Evolutionary conservation across 768 basidiomycete species (phyloP), one percentile per base, ranked within the genome.

Genomic region (Xerocomus brunneocitrinus): DNA sequence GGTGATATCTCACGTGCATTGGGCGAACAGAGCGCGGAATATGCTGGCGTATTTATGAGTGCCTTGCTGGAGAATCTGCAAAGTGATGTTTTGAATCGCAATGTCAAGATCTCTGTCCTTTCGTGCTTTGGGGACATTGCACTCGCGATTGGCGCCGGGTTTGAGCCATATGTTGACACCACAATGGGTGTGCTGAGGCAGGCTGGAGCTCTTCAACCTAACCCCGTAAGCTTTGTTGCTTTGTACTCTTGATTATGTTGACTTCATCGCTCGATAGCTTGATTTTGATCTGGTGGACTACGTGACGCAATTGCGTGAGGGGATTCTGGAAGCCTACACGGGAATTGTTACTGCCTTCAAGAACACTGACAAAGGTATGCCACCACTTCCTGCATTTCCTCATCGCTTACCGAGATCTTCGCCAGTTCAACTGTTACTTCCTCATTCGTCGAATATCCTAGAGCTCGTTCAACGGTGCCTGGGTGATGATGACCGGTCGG

Each of bases 81-180:
- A 69, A 92, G 89, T 60, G 86, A 94, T 0, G 84, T 93, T 24
- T 77, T 99, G 52, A 90, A 92, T 64, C 82, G 95, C 44, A 89
- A 89, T 58, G 97, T 98, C 68, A 99, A 99, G 79, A 95, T 98
- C 38, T 85, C 89, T n/a, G 91, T 98, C 63, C 72, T 98, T 55
- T 86, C 90, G 12, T 93, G 91, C 72, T 98, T 99, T 63, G 97
- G 95, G 22, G 97, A 99, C 65, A 88, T 99, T 59, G 95, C 95
- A 8, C 78, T 98, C 9, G 94, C 97, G 1, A 87, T 98, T 57
- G 91, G 91, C 2, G 75, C 83, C 12, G 74, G 76, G 7, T 99
- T 98, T 70, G 87, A 89, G 62, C 93, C 92, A 0, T 99, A 89
- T 69, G 76, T 97, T 46, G 84, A 85, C 53, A 91, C 91, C 5